Conservation (phyloP, 1,284 basidiomycete genomes). For the Sporisorium scitamineum region DNA sequence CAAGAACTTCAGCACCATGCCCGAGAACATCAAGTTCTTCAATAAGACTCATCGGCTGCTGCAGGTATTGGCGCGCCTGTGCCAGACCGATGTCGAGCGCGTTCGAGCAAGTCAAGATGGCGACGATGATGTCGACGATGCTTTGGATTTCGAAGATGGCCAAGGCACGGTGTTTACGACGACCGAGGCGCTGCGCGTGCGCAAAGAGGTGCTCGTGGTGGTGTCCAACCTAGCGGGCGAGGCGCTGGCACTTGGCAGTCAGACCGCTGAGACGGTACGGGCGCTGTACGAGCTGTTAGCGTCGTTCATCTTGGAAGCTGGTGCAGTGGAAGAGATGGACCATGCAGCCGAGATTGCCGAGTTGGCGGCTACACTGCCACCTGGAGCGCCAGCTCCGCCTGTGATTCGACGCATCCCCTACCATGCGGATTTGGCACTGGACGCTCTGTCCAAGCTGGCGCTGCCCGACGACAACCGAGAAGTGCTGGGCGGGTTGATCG, state of each 20-base stretch:
- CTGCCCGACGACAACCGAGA: slow-evolving; percentile 84
- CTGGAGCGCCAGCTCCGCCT: slow-evolving; percentile 21
- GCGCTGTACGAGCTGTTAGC: slow-evolving; percentile 78
- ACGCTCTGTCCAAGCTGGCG: slow-evolving; percentile 82
- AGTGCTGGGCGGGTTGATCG: slow-evolving; percentile 76
- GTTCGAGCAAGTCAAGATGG: slow-evolving; percentile 11
- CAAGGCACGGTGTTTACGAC: slow-evolving; percentile 57
- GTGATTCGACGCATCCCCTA: slow-evolving; percentile 70
- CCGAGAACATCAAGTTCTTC: slow-evolving; percentile 80
- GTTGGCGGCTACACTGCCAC: slow-evolving; percentile 26
- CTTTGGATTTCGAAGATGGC: neutral
- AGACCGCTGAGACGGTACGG: slow-evolving; percentile 72
- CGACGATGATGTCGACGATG: slow-evolving; percentile 10
- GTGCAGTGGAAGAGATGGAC: slow-evolving; percentile 77
- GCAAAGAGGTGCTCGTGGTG: slow-evolving; percentile 82
- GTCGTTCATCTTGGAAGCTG: slow-evolving; percentile 80
- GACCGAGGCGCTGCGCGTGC: slow-evolving; percentile 75
- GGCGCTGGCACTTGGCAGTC: slow-evolving; percentile 71
- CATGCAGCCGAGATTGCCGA: slow-evolving; percentile 70
- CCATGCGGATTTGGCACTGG: slow-evolving; percentile 81
- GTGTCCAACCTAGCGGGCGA: slow-evolving; percentile 77
- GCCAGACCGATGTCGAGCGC: slow-evolving; percentile 68
- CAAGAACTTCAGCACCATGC: slow-evolving; percentile 82
- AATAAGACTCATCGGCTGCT: slow-evolving; percentile 77
- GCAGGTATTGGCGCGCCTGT: slow-evolving; percentile 72